Evolutionary conservation across 2,329 filamentous ascomycete genomes (phyloP).

Genomic region (Pestalotiopsis sp.): DNA sequence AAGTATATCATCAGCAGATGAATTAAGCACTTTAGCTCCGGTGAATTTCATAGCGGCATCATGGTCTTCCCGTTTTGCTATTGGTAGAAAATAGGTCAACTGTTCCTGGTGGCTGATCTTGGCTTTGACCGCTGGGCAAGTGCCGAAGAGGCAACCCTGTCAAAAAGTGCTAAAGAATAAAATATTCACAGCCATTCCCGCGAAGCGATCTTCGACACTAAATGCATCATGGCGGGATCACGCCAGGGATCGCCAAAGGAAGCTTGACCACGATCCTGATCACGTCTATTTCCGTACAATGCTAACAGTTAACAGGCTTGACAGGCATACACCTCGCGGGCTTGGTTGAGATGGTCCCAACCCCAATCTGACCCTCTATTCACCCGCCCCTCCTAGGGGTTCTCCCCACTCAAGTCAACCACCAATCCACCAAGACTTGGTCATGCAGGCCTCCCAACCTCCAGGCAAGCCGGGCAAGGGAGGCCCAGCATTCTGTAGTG

Average conservation of each 20-base stretch:
- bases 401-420: background rate
- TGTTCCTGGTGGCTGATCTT: slow-evolving; percentile 4
- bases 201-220: background rate
- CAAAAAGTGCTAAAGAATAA: background rate
- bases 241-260: background rate
- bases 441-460: background rate
- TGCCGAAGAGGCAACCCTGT: background rate
- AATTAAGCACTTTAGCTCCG: background rate
- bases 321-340: background rate
- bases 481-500: background rate
- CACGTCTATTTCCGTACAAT: background rate
- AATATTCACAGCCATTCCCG: background rate
- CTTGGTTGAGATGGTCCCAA: background rate
- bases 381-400: background rate
- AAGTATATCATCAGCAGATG: background rate
- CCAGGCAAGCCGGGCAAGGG: background rate
- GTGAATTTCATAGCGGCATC: background rate
- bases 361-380: background rate
- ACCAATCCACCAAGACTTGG: background rate
- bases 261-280: background rate
- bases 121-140: background rate
- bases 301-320: background rate
- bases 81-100: slow-evolving; percentile 1
- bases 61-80: background rate
- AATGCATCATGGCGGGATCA: background rate